Evolutionary conservation across 805 yeast genomes (phyloP), one percentile per base, ranked within the genome.

Genomic region (Suhomyces canberraensis): DNA sequence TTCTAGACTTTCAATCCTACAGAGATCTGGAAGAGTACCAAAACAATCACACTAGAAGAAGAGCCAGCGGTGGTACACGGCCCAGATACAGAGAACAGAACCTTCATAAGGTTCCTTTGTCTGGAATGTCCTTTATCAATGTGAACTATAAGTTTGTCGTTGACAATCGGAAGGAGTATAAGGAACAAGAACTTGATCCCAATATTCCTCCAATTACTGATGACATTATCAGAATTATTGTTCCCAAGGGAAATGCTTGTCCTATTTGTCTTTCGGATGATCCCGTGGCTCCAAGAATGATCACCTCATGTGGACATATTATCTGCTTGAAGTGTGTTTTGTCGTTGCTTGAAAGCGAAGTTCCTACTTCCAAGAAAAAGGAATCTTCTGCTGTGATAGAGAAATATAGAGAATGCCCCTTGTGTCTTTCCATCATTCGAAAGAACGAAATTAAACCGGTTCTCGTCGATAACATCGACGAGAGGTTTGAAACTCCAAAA

Each of bases 241-340:
- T 79, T 1, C 83, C 91, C 11, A 76, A 73, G 41, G 81, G 83
- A 1, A 82, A 82, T 47, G 79, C 81, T 25, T 93, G 99, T 55
- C 98, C 98, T 0, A 91, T 93, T 18, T 93, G 99, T 57, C 66
- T 93, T 11, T 73, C 81, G 21, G 95, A 87, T 34, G 81, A 79
- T 11, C 85, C 93, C 11, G 76, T 84, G 13, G 96, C 97, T 0
- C 97, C 98, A 2, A 69, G 98, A 37, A 95, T 93, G 98, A 80
- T 88, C 19, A 64, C 70, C 4, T 74, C 80, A 9, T 93, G 99
- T 64, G 98, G 99, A 4, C 99, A 93, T 55, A 73, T 89, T 11
- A 78, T 93, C 52, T 93, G 99, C 54, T 71, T 78, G 37, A 78
- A 89, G 11, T 93, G 99, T 58, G 60, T 91, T 20, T 58, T 89